Percentiles rank a stretch among this genome's conserved stretches.
Evolutionary conservation across 306 rosid genomes (phyloP).

Genomic region (Corylus americana): DNA sequence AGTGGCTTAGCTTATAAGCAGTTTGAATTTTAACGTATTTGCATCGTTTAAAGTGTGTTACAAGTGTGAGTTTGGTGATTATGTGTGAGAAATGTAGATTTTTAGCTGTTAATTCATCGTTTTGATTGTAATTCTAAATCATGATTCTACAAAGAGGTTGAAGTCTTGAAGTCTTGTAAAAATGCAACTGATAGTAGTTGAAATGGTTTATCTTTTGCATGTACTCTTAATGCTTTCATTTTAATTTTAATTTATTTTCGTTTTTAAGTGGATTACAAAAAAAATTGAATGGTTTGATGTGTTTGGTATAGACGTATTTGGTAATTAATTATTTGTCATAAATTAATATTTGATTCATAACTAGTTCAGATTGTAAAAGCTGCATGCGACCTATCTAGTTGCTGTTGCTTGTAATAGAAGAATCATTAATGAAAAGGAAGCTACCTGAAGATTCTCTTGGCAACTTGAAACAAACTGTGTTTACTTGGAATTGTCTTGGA

Average conservation of each 20-base stretch:
- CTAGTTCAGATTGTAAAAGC: background rate
- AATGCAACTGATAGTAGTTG: background rate
- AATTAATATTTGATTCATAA: too few species aligned
- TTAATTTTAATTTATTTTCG: background rate
- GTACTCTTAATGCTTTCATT: background rate
- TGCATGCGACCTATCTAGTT: background rate
- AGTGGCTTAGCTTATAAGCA: conserved; percentile 6
- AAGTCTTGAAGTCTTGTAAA: background rate
- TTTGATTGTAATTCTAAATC: background rate
- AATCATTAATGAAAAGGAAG: background rate
- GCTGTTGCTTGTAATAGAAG: background rate
- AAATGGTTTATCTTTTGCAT: background rate
- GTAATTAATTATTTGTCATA: background rate
- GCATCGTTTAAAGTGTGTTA: background rate
- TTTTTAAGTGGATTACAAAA: background rate
- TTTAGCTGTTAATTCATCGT: background rate
- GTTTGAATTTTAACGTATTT: background rate
- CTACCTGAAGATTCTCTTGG: background rate
- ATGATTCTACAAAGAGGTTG: background rate
- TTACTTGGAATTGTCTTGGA: background rate
- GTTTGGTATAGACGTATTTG: conserved; percentile 14
- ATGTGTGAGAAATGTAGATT: background rate
- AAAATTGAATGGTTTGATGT: background rate
- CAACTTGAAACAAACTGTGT: background rate
- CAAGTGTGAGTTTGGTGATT: background rate